These are phyloP conservation scores for Barnettozyma pratensis DNA, from an alignment of 805 yeast genomes.

Conservation along the genomic window DNA sequence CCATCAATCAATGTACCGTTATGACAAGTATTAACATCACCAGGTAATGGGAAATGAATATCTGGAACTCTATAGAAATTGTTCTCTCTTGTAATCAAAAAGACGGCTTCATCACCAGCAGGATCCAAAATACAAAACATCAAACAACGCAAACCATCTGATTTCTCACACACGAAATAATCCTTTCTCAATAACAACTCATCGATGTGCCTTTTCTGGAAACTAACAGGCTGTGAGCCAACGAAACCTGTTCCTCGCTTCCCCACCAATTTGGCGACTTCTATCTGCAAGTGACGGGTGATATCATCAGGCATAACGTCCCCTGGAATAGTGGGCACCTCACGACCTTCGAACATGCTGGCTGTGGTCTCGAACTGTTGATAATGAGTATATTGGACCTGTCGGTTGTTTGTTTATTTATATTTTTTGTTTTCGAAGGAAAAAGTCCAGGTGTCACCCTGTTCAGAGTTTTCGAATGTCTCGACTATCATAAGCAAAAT, in stretches of 20 bases:
- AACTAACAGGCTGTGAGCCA: constrained; percentile 95
- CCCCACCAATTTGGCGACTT: constrained; percentile 59
- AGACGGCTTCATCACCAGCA: constrained; percentile 80
- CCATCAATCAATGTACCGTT: constrained; percentile 92
- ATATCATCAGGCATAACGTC: constrained; percentile 67
- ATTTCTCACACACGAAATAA: constrained; percentile 91
- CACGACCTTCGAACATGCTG: constrained; percentile 28
- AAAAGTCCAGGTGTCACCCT: not conserved
- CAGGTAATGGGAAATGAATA: constrained; percentile 71
- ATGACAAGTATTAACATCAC: constrained; percentile 56
- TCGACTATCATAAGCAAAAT: no score
- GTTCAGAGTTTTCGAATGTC: not conserved
- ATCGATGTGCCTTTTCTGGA: constrained; percentile 65
- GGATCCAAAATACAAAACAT: constrained; percentile 62
- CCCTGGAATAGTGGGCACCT: constrained; percentile 86
- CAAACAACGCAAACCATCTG: constrained; percentile 87
- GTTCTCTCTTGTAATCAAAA: constrained; percentile 82
- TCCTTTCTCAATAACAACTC: constrained; percentile 63
- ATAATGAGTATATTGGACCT: not conserved
- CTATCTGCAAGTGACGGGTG: constrained; percentile 58
- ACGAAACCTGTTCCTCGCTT: constrained; percentile 58
- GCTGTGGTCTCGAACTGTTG: not conserved
- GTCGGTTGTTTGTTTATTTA: not conserved
- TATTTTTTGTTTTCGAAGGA: no score
- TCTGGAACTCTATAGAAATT: constrained; percentile 79